Percentiles rank a stretch among this genome's conserved stretches.
These are phyloP conservation scores for Cicer yamashitae DNA, from an alignment of 306 rosid species.

Conservation along the genomic window DNA sequence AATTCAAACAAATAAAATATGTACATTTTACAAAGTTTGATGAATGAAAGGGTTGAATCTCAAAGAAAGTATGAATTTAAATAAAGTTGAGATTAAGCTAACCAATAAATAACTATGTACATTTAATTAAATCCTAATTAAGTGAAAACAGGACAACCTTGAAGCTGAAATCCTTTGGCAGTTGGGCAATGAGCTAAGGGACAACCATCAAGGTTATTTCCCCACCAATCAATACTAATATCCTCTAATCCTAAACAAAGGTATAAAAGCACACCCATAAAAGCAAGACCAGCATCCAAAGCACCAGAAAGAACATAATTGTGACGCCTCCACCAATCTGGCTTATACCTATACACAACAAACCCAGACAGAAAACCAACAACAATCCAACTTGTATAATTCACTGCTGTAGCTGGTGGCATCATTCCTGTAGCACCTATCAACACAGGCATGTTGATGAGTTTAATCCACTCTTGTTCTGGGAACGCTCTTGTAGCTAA, in stretches of 20 bases:
- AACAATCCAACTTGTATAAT: conserved; percentile 77
- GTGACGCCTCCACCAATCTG: conserved; percentile 81
- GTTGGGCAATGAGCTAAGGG: conserved; percentile 83
- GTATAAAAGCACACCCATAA: conserved; percentile 86
- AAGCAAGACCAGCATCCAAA: conserved; percentile 88
- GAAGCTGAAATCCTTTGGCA: conserved; percentile 48
- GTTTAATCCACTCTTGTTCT: conserved; percentile 76
- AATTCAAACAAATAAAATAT: not conserved
- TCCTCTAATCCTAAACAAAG: conserved; percentile 67
- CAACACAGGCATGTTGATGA: conserved; percentile 81
- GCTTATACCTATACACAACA: conserved; percentile 68
- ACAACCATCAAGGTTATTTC: conserved; percentile 83
- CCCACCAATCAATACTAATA: conserved; percentile 77
- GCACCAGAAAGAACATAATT: conserved; percentile 91
- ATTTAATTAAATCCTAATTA: not conserved
- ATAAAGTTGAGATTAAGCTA: not conserved
- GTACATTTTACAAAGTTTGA: not conserved
- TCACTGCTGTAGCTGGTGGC: conserved; percentile 93
- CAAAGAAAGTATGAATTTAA: not conserved
- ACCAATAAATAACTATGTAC: not conserved
- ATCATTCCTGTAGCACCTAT: conserved; percentile 75
- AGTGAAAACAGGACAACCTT: conserved; percentile 67
- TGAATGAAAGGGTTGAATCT: not conserved
- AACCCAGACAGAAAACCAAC: conserved; percentile 75
- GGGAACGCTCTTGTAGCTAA: conserved; percentile 65